These are phyloP conservation scores for Xylaria multiplex DNA, from an alignment of 2,329 filamentous ascomycete genomes.

Conservation along the genomic window DNA sequence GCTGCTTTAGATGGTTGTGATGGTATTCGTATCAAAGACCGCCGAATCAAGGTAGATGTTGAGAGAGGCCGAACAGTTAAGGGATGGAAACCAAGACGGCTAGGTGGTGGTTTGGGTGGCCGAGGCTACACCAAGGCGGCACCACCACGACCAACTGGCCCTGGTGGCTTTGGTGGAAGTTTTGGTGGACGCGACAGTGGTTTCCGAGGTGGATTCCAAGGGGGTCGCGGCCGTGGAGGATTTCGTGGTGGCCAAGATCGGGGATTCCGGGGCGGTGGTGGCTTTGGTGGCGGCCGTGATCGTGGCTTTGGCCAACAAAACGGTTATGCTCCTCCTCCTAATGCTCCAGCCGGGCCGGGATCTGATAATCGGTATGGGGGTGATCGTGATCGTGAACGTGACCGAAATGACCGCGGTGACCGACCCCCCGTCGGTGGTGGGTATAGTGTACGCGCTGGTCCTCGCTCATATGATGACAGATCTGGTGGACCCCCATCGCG, in stretches of 20 bases:
- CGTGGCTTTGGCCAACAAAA: conserved; percentile 56
- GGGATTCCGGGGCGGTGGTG: conserved; percentile 50
- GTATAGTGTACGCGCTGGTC: conserved; percentile 64
- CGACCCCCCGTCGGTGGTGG: conserved; percentile 64
- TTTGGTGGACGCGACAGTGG: conserved; percentile 69
- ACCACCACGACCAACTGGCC: conserved; percentile 75
- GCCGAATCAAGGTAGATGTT: conserved; percentile 92
- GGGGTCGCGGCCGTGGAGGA: conserved; percentile 57
- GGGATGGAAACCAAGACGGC: conserved; percentile 90
- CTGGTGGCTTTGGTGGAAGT: conserved; percentile 66
- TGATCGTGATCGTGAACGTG: conserved; percentile 56
- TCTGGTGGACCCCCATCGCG: conserved; percentile 59
- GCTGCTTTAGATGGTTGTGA: conserved; percentile 89
- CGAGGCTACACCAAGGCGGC: conserved; percentile 89
- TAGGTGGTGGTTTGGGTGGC: conserved; percentile 91
- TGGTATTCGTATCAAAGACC: conserved; percentile 91
- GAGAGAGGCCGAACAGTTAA: conserved; percentile 94
- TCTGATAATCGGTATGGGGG: conserved; percentile 51
- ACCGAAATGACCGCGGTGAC: conserved; percentile 53
- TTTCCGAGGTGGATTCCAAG: conserved; percentile 63
- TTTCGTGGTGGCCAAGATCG: conserved; percentile 53
- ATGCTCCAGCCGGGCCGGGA: conserved; percentile 70
- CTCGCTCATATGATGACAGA: conserved; percentile 71
- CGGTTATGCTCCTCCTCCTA: conserved; percentile 65
- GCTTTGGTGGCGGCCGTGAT: conserved; percentile 59